These are phyloP conservation scores for Microstegium vimineum DNA, from an alignment of 176 grass and related monocot species.

Conservation along the genomic window DNA sequence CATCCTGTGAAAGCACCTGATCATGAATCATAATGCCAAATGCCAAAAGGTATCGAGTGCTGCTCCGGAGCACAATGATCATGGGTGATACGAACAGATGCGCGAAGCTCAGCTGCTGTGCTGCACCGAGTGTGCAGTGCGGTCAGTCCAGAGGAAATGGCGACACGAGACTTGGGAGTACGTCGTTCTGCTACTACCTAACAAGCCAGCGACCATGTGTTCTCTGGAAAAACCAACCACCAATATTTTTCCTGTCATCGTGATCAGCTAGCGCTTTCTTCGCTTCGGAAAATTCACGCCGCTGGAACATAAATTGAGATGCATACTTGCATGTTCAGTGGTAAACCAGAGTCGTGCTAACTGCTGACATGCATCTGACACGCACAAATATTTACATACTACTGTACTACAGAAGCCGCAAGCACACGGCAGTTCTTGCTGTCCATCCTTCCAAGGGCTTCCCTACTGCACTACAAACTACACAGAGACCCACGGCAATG, in stretches of 20 bases:
- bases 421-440: neutral
- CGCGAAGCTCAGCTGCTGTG: neutral
- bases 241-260: too few relatives aligned
- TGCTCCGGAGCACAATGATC: slow-evolving; percentile 14
- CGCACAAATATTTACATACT: slow-evolving; percentile 16
- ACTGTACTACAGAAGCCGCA: neutral
- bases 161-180: neutral
- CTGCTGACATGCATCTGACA: neutral
- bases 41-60: slow-evolving; percentile 17
- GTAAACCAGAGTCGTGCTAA: neutral
- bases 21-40: slow-evolving; percentile 28
- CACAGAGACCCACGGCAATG: neutral
- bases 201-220: neutral
- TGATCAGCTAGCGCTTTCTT: neutral
- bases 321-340: neutral
- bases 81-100: slow-evolving; percentile 12
- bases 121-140: neutral
- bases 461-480: neutral
- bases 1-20: slow-evolving; percentile 19
- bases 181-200: neutral
- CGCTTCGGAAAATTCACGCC: neutral
- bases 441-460: neutral
- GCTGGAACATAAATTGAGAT: too few relatives aligned
- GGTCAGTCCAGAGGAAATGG: neutral
- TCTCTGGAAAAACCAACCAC: neutral